A percentile compares a stretch with the other conserved stretches of the same genome.
These are phyloP conservation scores for Chalara sp. DNA, from an alignment of 2,329 filamentous ascomycete genomes.

Conservation along the genomic window DNA sequence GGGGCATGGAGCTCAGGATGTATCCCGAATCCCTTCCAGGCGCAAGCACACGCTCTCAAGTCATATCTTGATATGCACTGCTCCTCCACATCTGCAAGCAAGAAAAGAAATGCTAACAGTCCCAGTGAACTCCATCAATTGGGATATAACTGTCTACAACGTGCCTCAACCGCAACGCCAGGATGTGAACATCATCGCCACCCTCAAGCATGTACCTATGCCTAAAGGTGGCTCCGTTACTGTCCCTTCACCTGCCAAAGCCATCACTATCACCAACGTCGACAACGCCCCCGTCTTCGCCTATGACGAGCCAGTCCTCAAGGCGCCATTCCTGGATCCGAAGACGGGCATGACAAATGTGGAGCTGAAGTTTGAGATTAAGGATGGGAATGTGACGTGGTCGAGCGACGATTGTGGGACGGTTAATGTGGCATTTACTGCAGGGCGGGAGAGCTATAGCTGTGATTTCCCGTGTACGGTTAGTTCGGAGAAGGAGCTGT, in stretches of 20 bases:
- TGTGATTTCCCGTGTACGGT: slow-evolving; percentile 10
- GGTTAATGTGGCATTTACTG: slow-evolving; percentile 10
- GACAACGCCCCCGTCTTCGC: slow-evolving; percentile 12
- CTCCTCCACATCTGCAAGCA: no score
- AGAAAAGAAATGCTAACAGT: no score
- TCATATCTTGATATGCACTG: no score
- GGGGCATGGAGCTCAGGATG: no score
- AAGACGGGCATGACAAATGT: slow-evolving; percentile 10
- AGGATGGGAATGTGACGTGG: slow-evolving; percentile 1
- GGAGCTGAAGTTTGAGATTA: slow-evolving; percentile 5
- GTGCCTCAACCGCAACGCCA: slow-evolving; percentile 8
- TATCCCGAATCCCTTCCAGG: no score
- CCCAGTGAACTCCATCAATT: neutral
- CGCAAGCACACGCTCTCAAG: no score
- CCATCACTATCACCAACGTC: slow-evolving; percentile 13
- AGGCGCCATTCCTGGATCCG: slow-evolving; percentile 4
- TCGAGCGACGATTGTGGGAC: slow-evolving; percentile 10
- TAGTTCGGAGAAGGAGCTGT: neutral
- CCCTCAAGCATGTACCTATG: slow-evolving; percentile 5
- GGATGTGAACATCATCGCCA: slow-evolving; percentile 10
- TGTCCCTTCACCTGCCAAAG: slow-evolving; percentile 1
- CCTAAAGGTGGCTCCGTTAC: slow-evolving; percentile 12
- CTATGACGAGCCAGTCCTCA: slow-evolving; percentile 8
- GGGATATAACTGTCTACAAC: slow-evolving; percentile 14
- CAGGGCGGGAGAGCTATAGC: slow-evolving; percentile 9